Evolutionary conservation across 1,284 basidiomycete species (phyloP).

Genomic region (Marasmius fiardii): DNA sequence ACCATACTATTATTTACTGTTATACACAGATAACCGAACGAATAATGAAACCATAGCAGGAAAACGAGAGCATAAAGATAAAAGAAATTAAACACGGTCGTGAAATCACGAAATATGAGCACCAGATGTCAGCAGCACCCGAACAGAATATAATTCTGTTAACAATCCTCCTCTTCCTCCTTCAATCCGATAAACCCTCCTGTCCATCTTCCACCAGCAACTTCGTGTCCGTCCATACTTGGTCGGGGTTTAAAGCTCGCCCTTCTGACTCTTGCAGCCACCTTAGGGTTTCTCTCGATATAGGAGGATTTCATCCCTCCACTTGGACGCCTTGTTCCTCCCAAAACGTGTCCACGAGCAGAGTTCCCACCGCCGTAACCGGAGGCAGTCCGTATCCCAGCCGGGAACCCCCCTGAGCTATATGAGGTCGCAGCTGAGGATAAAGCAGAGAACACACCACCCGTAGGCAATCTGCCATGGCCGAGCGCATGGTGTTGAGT

Average conservation of each 20-base stretch:
- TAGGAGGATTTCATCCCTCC: constrained; percentile 21
- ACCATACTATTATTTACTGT: not conserved
- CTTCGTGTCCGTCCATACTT: constrained; percentile 46
- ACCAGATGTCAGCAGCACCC: not conserved
- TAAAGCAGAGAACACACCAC: constrained; percentile 18
- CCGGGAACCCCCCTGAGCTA: constrained; percentile 21
- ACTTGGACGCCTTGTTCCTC: constrained; percentile 9
- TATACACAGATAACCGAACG: not conserved
- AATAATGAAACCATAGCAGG: not conserved
- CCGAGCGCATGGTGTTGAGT: constrained; percentile 49
- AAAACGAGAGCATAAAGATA: not conserved
- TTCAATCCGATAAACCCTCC: constrained; percentile 23
- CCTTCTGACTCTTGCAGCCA: constrained; percentile 46
- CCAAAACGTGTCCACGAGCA: constrained; percentile 3
- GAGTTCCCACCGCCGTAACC: constrained; percentile 3
- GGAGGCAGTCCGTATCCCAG: constrained; percentile 14
- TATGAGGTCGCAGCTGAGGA: constrained; percentile 17
- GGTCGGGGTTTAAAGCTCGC: constrained; percentile 79
- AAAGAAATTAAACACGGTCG: not conserved
- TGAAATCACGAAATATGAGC: not conserved
- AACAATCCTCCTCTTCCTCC: constrained; percentile 31
- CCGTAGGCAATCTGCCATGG: constrained; percentile 41
- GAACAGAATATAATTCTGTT: constrained; percentile 6
- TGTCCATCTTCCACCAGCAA: constrained; percentile 6
- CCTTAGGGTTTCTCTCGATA: constrained; percentile 33